phyloP scores from a whole-genome alignment of 441 rosid species.

The Pelargonium citronellum region DNA sequence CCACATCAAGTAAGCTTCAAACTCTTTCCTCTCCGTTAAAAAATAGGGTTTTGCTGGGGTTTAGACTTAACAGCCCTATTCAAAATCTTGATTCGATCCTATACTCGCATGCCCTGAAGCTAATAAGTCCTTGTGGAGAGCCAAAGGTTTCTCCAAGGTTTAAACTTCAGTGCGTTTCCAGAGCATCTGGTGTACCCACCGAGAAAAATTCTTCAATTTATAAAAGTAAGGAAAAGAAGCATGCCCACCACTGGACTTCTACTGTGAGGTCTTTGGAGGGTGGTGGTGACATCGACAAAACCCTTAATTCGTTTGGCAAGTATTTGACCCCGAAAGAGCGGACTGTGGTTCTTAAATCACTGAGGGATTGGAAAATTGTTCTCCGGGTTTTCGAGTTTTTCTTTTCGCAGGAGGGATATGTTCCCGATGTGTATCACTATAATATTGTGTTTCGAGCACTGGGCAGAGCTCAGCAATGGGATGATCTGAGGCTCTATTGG shows the following conservation, averaged over 20 bases:
- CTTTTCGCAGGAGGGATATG: slow-evolving; percentile 52
- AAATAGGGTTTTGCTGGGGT: slow-evolving; percentile 29
- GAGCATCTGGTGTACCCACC: slow-evolving; percentile 31
- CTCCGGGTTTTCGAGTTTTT: slow-evolving; percentile 65
- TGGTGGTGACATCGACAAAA: slow-evolving; percentile 42
- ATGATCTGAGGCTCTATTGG: slow-evolving; percentile 74
- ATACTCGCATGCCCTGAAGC: slow-evolving; percentile 19
- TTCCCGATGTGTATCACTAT: slow-evolving; percentile 72
- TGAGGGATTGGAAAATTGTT: slow-evolving; percentile 48
- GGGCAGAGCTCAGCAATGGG: slow-evolving; percentile 84
- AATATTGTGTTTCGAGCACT: slow-evolving; percentile 68
- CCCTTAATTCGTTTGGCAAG: slow-evolving; percentile 45
- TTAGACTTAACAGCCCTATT: slow-evolving; percentile 18
- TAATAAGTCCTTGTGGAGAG: slow-evolving; percentile 14
- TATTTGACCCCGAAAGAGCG: slow-evolving; percentile 69
- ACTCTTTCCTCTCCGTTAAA: slow-evolving; percentile 26
- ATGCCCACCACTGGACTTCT: slow-evolving; percentile 54
- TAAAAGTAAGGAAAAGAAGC: slow-evolving; percentile 31
- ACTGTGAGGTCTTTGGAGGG: slow-evolving; percentile 57
- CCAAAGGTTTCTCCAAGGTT: slow-evolving; percentile 35
- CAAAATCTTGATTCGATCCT: slow-evolving; percentile 9
- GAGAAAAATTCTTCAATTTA: slow-evolving; percentile 30
- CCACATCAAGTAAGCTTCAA: slow-evolving; percentile 34
- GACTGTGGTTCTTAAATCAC: slow-evolving; percentile 73
- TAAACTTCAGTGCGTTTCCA: slow-evolving; percentile 46